phyloP scores from a whole-genome alignment of 495 filamentous ascomycete species.

The Penicillium subrubescens region DNA sequence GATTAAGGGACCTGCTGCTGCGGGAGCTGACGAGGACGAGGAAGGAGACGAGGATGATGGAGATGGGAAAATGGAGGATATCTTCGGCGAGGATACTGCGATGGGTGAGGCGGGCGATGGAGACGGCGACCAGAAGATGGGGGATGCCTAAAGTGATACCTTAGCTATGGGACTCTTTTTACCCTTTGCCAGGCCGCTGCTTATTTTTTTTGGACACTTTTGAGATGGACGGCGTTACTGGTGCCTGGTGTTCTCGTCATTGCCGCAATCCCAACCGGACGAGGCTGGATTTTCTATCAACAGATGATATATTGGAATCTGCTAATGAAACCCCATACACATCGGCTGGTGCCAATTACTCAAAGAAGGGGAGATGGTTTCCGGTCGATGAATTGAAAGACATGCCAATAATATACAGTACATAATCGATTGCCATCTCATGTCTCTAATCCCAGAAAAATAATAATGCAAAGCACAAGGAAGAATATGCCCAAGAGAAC shows the following conservation, averaged over 20 bases:
- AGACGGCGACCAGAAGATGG: slow-evolving; percentile 52
- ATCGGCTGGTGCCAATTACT: background rate
- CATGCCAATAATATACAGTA: slow-evolving; percentile 28
- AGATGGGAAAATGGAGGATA: slow-evolving; percentile 64
- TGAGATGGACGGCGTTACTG: slow-evolving; percentile 26
- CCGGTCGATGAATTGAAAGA: slow-evolving; percentile 15
- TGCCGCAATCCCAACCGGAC: background rate
- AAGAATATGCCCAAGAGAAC: slow-evolving; percentile 31
- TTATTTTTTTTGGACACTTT: slow-evolving; percentile 5
- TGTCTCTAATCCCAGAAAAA: slow-evolving; percentile 20
- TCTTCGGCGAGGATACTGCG: slow-evolving; percentile 53
- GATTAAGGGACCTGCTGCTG: slow-evolving; percentile 18
- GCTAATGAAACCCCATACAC: background rate
- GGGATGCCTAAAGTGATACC: slow-evolving; percentile 38
- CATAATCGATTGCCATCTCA: slow-evolving; percentile 25
- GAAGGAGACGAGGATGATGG: slow-evolving; percentile 49
- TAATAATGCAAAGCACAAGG: slow-evolving; percentile 24
- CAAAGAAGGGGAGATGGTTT: slow-evolving; percentile 4
- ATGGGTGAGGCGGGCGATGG: slow-evolving; percentile 49
- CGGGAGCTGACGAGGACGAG: slow-evolving; percentile 38
- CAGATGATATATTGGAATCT: background rate
- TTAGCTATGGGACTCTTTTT: slow-evolving; percentile 2
- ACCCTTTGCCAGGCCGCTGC: background rate
- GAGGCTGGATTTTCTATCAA: background rate
- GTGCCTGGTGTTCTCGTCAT: slow-evolving; percentile 22